A percentile compares a stretch with the other conserved stretches of the same genome.
Conservation (phyloP, 805 yeast genomes). For the Osmozyma mogii region DNA sequence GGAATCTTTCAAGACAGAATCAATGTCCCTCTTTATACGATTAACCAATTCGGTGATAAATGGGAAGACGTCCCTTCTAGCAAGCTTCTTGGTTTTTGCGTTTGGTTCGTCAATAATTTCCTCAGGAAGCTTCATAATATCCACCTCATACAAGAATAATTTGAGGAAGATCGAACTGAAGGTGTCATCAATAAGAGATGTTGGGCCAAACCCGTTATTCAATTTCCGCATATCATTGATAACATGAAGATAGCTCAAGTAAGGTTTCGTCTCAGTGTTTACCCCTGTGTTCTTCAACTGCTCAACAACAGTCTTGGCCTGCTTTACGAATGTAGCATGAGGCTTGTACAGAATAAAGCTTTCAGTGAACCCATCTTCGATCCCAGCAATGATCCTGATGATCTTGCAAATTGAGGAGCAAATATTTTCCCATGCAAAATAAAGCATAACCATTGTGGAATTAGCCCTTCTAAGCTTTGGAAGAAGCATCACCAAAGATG, state of each 20-base stretch:
- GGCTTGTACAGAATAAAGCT: slow-evolving; percentile 36
- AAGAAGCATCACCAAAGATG: slow-evolving; percentile 49
- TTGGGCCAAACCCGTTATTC: slow-evolving; percentile 77
- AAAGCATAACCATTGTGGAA: slow-evolving; percentile 63
- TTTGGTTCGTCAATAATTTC: slow-evolving; percentile 19
- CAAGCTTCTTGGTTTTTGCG: slow-evolving; percentile 28
- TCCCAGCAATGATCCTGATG: slow-evolving; percentile 35
- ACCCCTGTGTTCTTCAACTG: slow-evolving; percentile 19
- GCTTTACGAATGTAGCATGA: slow-evolving; percentile 35
- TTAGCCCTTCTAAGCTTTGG: slow-evolving; percentile 74
- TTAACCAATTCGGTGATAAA: slow-evolving; percentile 28
- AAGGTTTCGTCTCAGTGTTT: slow-evolving; percentile 28
- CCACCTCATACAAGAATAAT: slow-evolving; percentile 22
- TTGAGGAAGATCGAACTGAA: slow-evolving; percentile 53
- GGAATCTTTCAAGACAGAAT: slow-evolving; percentile 19
- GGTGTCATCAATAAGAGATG: slow-evolving; percentile 67
- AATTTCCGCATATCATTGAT: slow-evolving; percentile 56
- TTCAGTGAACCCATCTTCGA: slow-evolving; percentile 44
- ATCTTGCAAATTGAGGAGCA: slow-evolving; percentile 46
- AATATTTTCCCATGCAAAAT: slow-evolving; percentile 58
- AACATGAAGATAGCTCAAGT: slow-evolving; percentile 40
- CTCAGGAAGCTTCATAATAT: neutral
- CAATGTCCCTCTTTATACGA: slow-evolving; percentile 22
- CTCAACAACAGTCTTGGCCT: slow-evolving; percentile 26
- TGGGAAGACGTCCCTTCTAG: slow-evolving; percentile 36